phyloP scores from a whole-genome alignment of 2,329 filamentous ascomycete species.

The Xylaria sp. region DNA sequence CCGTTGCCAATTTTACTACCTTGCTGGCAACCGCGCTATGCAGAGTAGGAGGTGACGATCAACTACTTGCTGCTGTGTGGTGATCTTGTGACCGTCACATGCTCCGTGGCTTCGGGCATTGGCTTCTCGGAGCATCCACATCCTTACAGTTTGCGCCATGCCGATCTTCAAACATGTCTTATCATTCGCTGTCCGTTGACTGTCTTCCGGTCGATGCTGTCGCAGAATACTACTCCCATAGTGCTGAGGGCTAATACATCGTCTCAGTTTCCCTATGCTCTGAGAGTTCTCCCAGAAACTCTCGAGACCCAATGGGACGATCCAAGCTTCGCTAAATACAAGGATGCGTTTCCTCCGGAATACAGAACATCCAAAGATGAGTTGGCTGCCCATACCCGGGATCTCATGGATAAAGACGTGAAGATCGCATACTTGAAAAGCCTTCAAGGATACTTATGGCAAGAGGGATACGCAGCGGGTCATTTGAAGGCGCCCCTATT shows the following conservation, averaged over 20 bases:
- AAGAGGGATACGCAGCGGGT: conserved; percentile 76
- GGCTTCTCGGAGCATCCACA: conserved; percentile 25
- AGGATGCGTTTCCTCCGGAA: conserved; percentile 75
- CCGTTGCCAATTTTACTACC: conserved; percentile 23
- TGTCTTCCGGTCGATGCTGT: conserved; percentile 20
- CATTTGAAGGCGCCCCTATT: conserved; percentile 79
- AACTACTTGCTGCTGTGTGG: conserved; percentile 31
- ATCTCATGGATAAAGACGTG: conserved; percentile 77
- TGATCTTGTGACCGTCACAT: conserved; percentile 36
- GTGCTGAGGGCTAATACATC: conserved; percentile 25
- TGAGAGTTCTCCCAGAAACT: conserved; percentile 72
- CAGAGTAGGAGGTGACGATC: conserved; percentile 41
- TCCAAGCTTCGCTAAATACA: conserved; percentile 72
- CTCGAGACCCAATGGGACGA: conserved; percentile 75
- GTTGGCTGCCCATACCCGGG: conserved; percentile 74
- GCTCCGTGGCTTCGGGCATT: conserved; percentile 34
- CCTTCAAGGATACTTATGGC: conserved; percentile 83
- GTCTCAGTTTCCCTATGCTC: conserved; percentile 79
- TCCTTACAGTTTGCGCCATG: conserved; percentile 26
- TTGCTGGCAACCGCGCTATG: conserved; percentile 38
- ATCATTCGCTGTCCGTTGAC: conserved; percentile 28
- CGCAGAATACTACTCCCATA: conserved; percentile 8
- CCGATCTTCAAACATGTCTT: conserved; percentile 28
- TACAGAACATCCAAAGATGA: conserved; percentile 67
- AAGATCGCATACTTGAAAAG: conserved; percentile 83